Evolutionary conservation across 2,329 filamentous ascomycete species (phyloP), one percentile per base, ranked within the genome.

Genomic region (Lasiodiplodia hormozganensis): DNA sequence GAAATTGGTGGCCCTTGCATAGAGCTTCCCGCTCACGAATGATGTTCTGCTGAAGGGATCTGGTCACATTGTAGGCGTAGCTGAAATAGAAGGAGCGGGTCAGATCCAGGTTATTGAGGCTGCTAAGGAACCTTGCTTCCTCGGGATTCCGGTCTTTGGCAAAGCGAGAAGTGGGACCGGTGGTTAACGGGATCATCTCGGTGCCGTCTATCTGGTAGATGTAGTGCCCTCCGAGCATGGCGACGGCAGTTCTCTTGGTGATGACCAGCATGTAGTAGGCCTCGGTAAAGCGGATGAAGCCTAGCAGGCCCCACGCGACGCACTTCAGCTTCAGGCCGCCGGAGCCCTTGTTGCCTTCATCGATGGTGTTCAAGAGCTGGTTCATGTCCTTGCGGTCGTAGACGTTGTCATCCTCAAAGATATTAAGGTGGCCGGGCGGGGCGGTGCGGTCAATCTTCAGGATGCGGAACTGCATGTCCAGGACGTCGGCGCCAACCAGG

Each of bases 241-340:
- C 96, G 3, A 97, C 94, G 69, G 96, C 96, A 76, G 92, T 96
- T 82, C 96, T 90, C 81, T 98, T 98, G 49, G 94, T 97, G 75
- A 98, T 94, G 60, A 98, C 83, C 36, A 98, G 86, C 94, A 99
- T 98, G 79, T 99, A 99, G 79, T 96, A 97, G 3, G 93, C 90
- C 2, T 95, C 94, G 0, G 96, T 99, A 79, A 99, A 98, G 70
- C 92, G 88, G 78, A 99, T 96, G 79, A 99, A 99, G 4, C 96
- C 96, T 31, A 99, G 84, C 31, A 99, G 82, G 2, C 96, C 96
- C 96, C 95, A 99, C 4, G 92, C 93, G 69, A 90, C 96, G 79
- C 92, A 96, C 69, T 92, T 93, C 68, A 97, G 85, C 78, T 92
- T 96, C 81, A 99, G 87, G 0, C 96, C 96, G 28, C 96, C 96